Evolutionary conservation across 169 alveolate genomes (phyloP).

Genomic region (Plasmodium vinckei): DNA sequence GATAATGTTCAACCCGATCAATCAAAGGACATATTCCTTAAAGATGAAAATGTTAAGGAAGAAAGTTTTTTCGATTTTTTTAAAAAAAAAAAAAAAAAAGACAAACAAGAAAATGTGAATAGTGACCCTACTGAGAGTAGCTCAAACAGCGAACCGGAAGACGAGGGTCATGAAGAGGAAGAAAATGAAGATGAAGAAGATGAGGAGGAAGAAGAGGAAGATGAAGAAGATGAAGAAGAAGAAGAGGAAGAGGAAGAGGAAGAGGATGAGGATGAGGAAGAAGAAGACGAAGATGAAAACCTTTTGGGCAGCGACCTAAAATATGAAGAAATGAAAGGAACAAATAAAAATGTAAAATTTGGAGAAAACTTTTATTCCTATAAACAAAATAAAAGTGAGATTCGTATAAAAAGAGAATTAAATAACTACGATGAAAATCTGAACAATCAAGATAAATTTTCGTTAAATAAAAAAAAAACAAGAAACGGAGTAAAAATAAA

Average conservation of each 20-base stretch:
- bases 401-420: too few relatives aligned
- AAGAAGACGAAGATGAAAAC: constrained; percentile 12
- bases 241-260: background rate
- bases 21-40: background rate
- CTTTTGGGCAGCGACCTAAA: background rate
- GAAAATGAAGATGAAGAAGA: background rate
- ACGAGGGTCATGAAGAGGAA: background rate
- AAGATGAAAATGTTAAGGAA: constrained; percentile 5
- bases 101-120: background rate
- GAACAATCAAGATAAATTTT: background rate
- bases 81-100: background rate
- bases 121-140: background rate
- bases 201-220: background rate
- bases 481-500: constrained; percentile 40
- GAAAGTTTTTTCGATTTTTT: background rate
- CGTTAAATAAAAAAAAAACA: background rate
- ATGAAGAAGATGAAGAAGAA: background rate
- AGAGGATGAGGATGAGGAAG: background rate
- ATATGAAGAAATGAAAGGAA: background rate
- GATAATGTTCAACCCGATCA: background rate
- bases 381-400: too few relatives aligned
- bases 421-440: background rate
- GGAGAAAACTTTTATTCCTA: background rate
- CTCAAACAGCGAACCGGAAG: background rate
- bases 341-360: background rate